Conservation (phyloP, 495 filamentous ascomycete genomes). For the Delitschia confertaspora region DNA sequence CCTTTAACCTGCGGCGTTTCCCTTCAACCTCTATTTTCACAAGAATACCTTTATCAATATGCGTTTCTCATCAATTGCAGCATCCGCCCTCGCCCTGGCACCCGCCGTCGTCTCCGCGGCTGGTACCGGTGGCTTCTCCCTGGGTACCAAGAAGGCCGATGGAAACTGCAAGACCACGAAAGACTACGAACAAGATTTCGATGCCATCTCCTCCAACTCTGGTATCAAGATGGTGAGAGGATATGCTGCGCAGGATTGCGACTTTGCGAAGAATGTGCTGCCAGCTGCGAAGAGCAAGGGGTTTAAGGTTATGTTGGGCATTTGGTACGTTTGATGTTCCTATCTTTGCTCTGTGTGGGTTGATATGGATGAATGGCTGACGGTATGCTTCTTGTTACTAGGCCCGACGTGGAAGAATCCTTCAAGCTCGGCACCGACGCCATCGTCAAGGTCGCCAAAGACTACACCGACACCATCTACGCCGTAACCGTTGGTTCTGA, state of each 20-base stretch:
- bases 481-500: slow-evolving; percentile 75
- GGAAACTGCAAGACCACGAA: slow-evolving; percentile 53
- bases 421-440: slow-evolving; percentile 56
- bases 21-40: not conserved
- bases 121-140: slow-evolving; percentile 46
- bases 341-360: not conserved
- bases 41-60: slow-evolving; percentile 21
- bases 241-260: slow-evolving; percentile 62
- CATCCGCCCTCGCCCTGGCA: slow-evolving; percentile 34
- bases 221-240: slow-evolving; percentile 54
- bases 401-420: slow-evolving; percentile 60
- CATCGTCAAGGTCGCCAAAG: slow-evolving; percentile 40
- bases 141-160: slow-evolving; percentile 47
- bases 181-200: slow-evolving; percentile 65
- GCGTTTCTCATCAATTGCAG: slow-evolving; percentile 36
- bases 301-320: slow-evolving; percentile 67
- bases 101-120: slow-evolving; percentile 37
- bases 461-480: slow-evolving; percentile 54
- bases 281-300: slow-evolving; percentile 61
- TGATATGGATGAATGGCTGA: too few relatives aligned
- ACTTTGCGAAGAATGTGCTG: slow-evolving; percentile 56
- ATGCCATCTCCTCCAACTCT: slow-evolving; percentile 40
- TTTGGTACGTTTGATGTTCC: slow-evolving; percentile 48
- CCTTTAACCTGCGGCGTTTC: too few relatives aligned
- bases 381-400: slow-evolving; percentile 27